Conservation (phyloP, 495 filamentous ascomycete species). For the Penicillium argentinense region DNA sequence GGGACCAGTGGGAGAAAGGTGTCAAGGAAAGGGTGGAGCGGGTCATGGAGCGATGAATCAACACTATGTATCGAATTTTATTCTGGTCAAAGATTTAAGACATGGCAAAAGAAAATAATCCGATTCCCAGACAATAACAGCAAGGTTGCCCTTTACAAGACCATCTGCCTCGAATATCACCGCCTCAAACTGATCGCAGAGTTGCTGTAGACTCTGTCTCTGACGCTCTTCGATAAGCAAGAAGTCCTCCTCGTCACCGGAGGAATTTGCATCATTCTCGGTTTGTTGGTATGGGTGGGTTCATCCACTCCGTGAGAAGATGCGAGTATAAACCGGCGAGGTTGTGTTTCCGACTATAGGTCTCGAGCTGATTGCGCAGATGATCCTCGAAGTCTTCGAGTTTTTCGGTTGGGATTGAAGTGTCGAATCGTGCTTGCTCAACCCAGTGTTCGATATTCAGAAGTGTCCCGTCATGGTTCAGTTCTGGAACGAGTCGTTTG, state of each 20-base stretch:
- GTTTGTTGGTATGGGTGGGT: conserved; percentile 13
- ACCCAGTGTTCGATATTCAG: conserved; percentile 39
- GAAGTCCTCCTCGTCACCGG: conserved; percentile 15
- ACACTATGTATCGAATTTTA: too few species aligned
- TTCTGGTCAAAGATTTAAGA: too few species aligned
- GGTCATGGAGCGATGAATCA: conserved; percentile 9
- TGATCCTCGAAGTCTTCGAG: conserved; percentile 43
- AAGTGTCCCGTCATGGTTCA: conserved; percentile 6
- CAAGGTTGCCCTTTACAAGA: conserved; percentile 10
- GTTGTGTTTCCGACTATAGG: conserved; percentile 50
- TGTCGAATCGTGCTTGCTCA: conserved; percentile 41
- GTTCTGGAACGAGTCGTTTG: conserved; percentile 12
- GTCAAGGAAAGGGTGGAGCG: conserved; percentile 2
- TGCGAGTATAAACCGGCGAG: conserved; percentile 57
- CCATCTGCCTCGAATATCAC: conserved; percentile 56
- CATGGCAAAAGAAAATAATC: too few species aligned
- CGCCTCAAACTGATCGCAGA: conserved; percentile 48
- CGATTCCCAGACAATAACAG: neutral
- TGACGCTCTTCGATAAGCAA: conserved; percentile 27
- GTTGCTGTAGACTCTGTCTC: conserved; percentile 24
- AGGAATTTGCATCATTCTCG: neutral
- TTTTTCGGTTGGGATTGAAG: conserved; percentile 34
- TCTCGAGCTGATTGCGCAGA: conserved; percentile 41
- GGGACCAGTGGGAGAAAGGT: conserved; percentile 18
- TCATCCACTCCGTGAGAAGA: conserved; percentile 59